Percentiles rank a stretch among this genome's conserved stretches.
Conservation (phyloP, 2,329 filamentous ascomycete species). For the Alternaria solani region DNA sequence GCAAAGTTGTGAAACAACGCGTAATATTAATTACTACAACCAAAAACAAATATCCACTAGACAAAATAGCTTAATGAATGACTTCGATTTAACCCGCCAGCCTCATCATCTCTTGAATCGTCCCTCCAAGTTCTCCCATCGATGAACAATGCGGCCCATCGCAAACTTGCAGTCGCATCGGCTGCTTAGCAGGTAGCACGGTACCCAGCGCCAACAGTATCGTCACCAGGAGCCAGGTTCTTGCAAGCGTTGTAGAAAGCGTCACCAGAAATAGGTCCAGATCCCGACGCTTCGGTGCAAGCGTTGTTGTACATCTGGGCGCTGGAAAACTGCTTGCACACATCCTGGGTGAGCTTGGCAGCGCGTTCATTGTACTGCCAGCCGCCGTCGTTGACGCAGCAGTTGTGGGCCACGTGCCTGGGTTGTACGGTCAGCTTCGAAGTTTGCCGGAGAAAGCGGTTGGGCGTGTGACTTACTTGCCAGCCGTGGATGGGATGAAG, state of each 20-base stretch:
- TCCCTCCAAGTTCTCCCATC: not conserved
- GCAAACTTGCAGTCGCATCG: fast-evolving
- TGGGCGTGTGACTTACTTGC: not conserved
- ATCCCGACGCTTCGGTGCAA: not conserved
- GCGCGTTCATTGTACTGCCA: not conserved
- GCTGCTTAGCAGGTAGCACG: too few relatives aligned
- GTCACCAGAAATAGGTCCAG: not conserved
- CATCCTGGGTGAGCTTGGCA: not conserved
- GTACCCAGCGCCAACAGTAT: not conserved
- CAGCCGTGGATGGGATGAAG: not conserved
- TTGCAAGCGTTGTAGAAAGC: not conserved
- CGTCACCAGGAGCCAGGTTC: not conserved
- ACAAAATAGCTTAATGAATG: not conserved
- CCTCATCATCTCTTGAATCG: not conserved
- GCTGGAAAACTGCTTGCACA: not conserved
- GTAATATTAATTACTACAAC: not conserved
- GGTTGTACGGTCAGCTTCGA: not conserved
- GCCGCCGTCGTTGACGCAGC: not conserved
- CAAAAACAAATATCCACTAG: not conserved
- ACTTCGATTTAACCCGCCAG: not conserved
- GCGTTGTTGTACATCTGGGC: not conserved
- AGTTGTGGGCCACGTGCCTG: not conserved
- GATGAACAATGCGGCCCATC: not conserved
- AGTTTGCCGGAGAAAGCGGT: fast-evolving
- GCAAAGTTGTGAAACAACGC: not conserved